Evolutionary conservation across 306 rosid genomes (phyloP).

Genomic region (Vachellia collinsii): DNA sequence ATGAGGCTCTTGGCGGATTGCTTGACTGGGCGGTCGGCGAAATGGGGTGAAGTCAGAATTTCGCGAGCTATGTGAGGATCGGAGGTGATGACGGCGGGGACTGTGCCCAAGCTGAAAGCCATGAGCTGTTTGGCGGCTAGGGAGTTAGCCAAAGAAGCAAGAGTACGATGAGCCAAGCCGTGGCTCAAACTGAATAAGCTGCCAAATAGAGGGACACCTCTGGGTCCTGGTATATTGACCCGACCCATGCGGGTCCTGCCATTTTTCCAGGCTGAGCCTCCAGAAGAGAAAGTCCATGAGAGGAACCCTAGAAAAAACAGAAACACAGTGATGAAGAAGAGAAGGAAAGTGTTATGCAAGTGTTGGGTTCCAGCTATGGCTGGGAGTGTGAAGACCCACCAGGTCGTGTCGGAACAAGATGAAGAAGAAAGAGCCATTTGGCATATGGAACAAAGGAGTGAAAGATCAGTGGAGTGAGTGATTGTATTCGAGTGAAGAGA

Average conservation of each 20-base stretch:
- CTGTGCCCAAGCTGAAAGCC: slow-evolving; percentile 56
- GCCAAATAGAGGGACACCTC: slow-evolving; percentile 54
- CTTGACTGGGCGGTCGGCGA: slow-evolving; percentile 52
- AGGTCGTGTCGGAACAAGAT: slow-evolving; percentile 36
- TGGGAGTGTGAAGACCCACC: slow-evolving; percentile 49
- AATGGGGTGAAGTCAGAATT: slow-evolving; percentile 43
- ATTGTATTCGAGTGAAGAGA: neutral
- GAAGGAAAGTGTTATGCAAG: neutral
- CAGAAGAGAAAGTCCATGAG: slow-evolving; percentile 42
- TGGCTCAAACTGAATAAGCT: slow-evolving; percentile 41
- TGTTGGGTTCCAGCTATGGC: slow-evolving; percentile 41
- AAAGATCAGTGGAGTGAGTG: neutral
- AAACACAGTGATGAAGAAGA: neutral
- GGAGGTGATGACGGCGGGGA: slow-evolving; percentile 46
- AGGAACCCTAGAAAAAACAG: slow-evolving; percentile 37
- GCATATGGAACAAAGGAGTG: neutral
- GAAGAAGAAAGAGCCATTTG: slow-evolving; percentile 35
- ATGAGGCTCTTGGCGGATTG: slow-evolving; percentile 53
- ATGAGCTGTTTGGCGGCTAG: slow-evolving; percentile 43
- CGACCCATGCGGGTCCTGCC: slow-evolving; percentile 46
- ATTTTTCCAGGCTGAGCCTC: slow-evolving; percentile 55
- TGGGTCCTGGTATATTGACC: slow-evolving; percentile 52
- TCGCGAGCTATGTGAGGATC: slow-evolving; percentile 48
- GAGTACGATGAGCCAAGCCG: slow-evolving; percentile 55
- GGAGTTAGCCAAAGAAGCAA: slow-evolving; percentile 46